Evolutionary conservation across 2,329 filamentous ascomycete species (phyloP).

Genomic region (Metarhizium robertsii): DNA sequence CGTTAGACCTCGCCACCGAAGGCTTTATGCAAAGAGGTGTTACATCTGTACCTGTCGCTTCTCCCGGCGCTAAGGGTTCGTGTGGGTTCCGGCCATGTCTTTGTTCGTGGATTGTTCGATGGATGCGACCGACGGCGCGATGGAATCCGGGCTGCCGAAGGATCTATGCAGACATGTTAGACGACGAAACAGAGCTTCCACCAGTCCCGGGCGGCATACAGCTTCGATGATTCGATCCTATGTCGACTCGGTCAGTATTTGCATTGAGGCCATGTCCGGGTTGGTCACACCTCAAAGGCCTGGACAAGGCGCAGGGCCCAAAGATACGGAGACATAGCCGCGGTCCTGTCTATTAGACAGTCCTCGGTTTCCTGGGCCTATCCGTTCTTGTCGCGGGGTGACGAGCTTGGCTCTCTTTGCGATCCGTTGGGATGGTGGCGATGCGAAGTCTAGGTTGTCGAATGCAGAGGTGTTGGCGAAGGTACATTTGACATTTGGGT

Average conservation of each 20-base stretch:
- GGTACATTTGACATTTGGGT: too few relatives aligned
- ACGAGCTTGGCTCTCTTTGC: conserved; percentile 2
- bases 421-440: not conserved
- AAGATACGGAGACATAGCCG: conserved; percentile 22
- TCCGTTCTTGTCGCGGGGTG: not conserved
- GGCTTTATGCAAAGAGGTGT: not conserved
- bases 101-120: conserved; percentile 38
- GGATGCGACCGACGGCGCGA: conserved; percentile 41
- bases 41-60: conserved; percentile 35
- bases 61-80: conserved; percentile 40
- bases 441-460: not conserved
- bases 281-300: conserved; percentile 20
- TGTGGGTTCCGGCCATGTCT: conserved; percentile 39
- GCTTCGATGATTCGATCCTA: conserved; percentile 25
- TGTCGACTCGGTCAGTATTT: not conserved
- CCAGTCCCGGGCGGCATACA: conserved; percentile 12
- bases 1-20: not conserved
- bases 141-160: conserved; percentile 43
- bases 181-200: not conserved
- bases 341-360: not conserved
- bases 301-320: conserved; percentile 25
- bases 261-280: conserved; percentile 4
- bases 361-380: not conserved
- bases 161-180: conserved; percentile 25
- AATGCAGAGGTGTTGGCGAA: not conserved